Percentiles rank a stretch among this genome's conserved stretches.
Conservation (phyloP, 2,329 filamentous ascomycete genomes). For the Hymenoscyphus infarciens region DNA sequence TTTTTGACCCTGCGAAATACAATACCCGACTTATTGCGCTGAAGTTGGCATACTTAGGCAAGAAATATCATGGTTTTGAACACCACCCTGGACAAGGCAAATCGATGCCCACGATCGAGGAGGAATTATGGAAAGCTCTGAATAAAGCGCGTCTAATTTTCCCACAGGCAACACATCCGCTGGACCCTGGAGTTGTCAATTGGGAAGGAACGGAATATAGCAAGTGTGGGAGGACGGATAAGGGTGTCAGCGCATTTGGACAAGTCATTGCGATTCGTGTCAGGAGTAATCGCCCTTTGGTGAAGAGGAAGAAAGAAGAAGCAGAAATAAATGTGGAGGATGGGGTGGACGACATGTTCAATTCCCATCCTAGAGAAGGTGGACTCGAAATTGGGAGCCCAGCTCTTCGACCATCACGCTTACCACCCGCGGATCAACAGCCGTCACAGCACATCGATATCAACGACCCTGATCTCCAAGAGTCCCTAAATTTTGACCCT, state of each 20-base stretch:
- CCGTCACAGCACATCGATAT: slow-evolving; percentile 21
- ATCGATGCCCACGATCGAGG: slow-evolving; percentile 78
- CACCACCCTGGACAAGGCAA: slow-evolving; percentile 69
- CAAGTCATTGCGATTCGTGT: slow-evolving; percentile 86
- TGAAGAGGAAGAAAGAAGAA: slow-evolving; percentile 30
- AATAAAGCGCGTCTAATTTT: slow-evolving; percentile 79
- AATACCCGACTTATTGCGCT: slow-evolving; percentile 80
- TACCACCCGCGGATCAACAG: slow-evolving; percentile 14
- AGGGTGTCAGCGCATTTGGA: slow-evolving; percentile 92
- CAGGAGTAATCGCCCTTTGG: slow-evolving; percentile 69
- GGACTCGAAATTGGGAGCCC: slow-evolving; percentile 29
- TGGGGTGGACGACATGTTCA: slow-evolving; percentile 16
- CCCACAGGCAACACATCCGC: slow-evolving; percentile 47
- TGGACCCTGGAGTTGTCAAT: slow-evolving; percentile 56
- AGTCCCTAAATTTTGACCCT: slow-evolving; percentile 54
- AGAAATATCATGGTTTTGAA: slow-evolving; percentile 90
- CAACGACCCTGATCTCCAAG: slow-evolving; percentile 29
- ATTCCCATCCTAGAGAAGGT: slow-evolving; percentile 28
- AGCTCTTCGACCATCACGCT: slow-evolving; percentile 24
- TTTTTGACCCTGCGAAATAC: slow-evolving; percentile 74
- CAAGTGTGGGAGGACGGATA: slow-evolving; percentile 91
- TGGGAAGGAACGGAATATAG: slow-evolving; percentile 87
- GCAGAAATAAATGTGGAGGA: slow-evolving; percentile 16
- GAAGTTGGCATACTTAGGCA: slow-evolving; percentile 90
- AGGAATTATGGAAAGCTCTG: slow-evolving; percentile 89